A percentile compares a stretch with the other conserved stretches of the same genome.
Conservation (phyloP, 805 yeast genomes). For the Candida silvatica region DNA sequence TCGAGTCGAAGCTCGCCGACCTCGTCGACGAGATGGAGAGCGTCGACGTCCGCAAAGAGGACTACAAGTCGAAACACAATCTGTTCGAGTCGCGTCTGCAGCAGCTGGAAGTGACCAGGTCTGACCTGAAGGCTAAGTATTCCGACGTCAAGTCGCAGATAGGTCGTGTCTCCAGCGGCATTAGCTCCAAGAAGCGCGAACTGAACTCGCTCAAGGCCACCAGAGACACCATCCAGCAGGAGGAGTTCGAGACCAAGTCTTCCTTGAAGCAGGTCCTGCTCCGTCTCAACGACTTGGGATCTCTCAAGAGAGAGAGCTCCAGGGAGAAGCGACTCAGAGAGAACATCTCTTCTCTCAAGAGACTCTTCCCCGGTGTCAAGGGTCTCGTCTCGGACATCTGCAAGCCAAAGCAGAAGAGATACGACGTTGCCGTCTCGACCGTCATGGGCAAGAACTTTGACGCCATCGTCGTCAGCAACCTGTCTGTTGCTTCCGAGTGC, state of each 20-base stretch:
- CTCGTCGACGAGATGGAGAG: conserved; percentile 33
- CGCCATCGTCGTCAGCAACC: conserved; percentile 75
- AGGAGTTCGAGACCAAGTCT: conserved; percentile 55
- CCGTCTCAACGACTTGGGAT: conserved; percentile 63
- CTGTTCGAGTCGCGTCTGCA: conserved; percentile 27
- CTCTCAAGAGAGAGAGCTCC: conserved; percentile 67
- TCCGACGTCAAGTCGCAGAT: conserved; percentile 19
- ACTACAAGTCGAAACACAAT: conserved; percentile 27
- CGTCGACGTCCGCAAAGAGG: conserved; percentile 23
- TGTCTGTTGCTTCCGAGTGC: conserved; percentile 64
- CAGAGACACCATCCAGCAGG: conserved; percentile 29
- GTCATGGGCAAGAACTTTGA: conserved; percentile 74
- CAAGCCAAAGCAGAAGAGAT: conserved; percentile 64
- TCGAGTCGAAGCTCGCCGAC: conserved; percentile 42
- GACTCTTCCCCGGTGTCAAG: conserved; percentile 75
- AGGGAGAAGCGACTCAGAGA: conserved; percentile 67
- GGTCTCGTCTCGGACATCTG: conserved; percentile 79
- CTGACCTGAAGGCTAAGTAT: conserved; percentile 20
- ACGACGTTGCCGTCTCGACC: conserved; percentile 66
- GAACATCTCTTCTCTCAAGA: conserved; percentile 57
- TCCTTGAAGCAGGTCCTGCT: conserved; percentile 51
- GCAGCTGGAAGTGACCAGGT: conserved; percentile 24
- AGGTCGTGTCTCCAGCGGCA: conserved; percentile 23
- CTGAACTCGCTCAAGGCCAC: conserved; percentile 23
- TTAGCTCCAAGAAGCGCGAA: conserved; percentile 20